These are phyloP conservation scores for Dalbergia cochinchinensis DNA, from an alignment of 306 rosid genomes.

Conservation along the genomic window DNA sequence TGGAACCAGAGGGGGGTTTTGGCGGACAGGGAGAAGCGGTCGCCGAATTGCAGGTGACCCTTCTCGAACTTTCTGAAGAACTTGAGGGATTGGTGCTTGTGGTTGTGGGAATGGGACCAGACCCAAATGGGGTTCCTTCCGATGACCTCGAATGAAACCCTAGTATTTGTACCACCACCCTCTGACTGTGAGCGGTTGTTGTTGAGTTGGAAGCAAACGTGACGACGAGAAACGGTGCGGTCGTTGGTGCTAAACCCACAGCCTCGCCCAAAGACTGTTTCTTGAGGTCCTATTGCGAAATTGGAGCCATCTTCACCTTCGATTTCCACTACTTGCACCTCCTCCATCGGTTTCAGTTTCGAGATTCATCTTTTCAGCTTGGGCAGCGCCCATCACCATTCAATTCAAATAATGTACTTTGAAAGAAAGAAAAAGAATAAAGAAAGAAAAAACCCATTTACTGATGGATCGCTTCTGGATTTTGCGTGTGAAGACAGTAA, in stretches of 20 bases:
- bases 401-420: too few species aligned
- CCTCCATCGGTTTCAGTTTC: conserved; percentile 31
- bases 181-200: conserved; percentile 8
- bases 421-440: too few species aligned
- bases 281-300: conserved; percentile 22
- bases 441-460: too few species aligned
- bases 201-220: conserved; percentile 55
- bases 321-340: conserved; percentile 57
- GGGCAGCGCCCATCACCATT: too few species aligned
- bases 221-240: conserved; percentile 75
- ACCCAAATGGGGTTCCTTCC: conserved; percentile 92
- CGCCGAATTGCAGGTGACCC: conserved; percentile 69
- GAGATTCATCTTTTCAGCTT: neutral
- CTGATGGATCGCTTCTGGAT: too few species aligned
- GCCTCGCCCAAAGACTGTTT: conserved; percentile 64
- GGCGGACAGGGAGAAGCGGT: conserved; percentile 74
- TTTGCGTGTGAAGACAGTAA: too few species aligned
- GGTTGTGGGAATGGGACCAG: neutral
- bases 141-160: conserved; percentile 73
- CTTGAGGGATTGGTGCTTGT: conserved; percentile 41
- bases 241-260: conserved; percentile 63
- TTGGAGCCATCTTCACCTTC: conserved; percentile 65
- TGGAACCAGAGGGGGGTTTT: conserved; percentile 64
- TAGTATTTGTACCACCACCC: neutral
- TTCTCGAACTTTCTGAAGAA: conserved; percentile 63